Evolutionary conservation across 2,329 filamentous ascomycete species (phyloP).

Genomic region (Chrysosporium queenslandicum): DNA sequence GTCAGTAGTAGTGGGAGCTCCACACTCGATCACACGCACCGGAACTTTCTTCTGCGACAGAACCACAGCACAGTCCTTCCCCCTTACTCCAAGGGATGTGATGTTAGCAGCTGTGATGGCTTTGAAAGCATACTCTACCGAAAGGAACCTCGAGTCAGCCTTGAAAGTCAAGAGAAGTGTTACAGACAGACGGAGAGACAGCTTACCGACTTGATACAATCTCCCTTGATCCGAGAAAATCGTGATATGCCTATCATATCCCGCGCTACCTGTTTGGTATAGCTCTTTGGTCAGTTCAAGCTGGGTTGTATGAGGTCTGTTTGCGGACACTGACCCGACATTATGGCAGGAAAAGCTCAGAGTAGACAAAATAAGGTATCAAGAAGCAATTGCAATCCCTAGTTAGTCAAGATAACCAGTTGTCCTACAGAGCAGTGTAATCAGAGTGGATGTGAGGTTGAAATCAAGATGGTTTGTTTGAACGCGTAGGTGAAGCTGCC

Average conservation of each 20-base stretch:
- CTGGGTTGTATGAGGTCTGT: background rate
- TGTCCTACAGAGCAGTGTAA: background rate
- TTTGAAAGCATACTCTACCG: slow-evolving; percentile 98
- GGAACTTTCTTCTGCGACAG: slow-evolving; percentile 99
- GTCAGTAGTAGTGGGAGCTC: background rate
- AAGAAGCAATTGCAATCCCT: slow-evolving; percentile 2
- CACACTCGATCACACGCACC: slow-evolving; percentile 47
- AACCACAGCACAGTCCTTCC: slow-evolving; percentile 94
- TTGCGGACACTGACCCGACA: slow-evolving; percentile 35
- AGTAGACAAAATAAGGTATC: slow-evolving; percentile 10
- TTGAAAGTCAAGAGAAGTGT: background rate
- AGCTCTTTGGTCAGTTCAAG: slow-evolving; percentile 20
- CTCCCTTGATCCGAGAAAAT: slow-evolving; percentile 99
- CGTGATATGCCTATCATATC: slow-evolving; percentile 97
- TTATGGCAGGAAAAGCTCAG: slow-evolving; percentile 25
- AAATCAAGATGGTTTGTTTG: background rate
- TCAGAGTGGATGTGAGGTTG: background rate
- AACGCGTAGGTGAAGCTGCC: slow-evolving; percentile 14
- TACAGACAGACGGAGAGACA: background rate
- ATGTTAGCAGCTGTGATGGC: slow-evolving; percentile 98
- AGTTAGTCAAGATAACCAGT: background rate
- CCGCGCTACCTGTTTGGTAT: slow-evolving; percentile 57
- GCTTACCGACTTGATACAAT: slow-evolving; percentile 97
- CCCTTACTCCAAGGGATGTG: slow-evolving; percentile 89
- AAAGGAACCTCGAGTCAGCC: slow-evolving; percentile 25